Base-by-base conservation (phyloP, 495 filamentous ascomycete genomes). In the Cairneyella variabilis region DNA sequence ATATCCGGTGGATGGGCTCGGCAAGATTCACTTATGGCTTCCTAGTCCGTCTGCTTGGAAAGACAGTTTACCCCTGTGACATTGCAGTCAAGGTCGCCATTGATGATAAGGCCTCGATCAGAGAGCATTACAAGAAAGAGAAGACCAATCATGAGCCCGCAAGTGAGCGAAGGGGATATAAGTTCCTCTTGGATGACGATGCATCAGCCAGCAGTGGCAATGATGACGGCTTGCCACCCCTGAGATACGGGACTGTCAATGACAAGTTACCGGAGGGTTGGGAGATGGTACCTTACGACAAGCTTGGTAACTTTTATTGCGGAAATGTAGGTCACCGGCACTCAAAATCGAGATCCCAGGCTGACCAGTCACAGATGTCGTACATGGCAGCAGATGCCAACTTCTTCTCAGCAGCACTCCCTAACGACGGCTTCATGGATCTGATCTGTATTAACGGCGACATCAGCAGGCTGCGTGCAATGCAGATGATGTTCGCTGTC, bases 1-100 rank as follows among this genome's bases (percentile, higher is more conserved):
- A 95, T 60, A 66, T 97, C 34, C 82, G 93, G 17, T 98, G 91
- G 91, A 88, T 98, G 83, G 93, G 93, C 18, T 77, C 76, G 25
- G 75, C 79, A 28, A 80, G 93, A 44, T 98, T 98, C 57, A 91
- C 88, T 6, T 85, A 83, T 54, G 93, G 93, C 6, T 84, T 95
- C 55, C 64, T 95, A 11, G 71, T 82, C 48, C 78, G 90, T 12
- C 74, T 96, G 16, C 66, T 91, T 21, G 71, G 80, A 43, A 83
- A 87, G 60, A 84, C 82, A 3, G 71, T 86, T 2, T 97, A 93
- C 64, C 93, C 93, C 0, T 95, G 90, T 65, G 90, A 96, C 57
- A 74, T 98, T 34, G 84, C 91, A 9, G 73, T 95, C 54, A 90
- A 90, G 60, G 76, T 90, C 11, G 89, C 85, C 43, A 83, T 88